Conservation (phyloP, 2,329 filamentous ascomycete genomes). For the Claviceps cyperi region DNA sequence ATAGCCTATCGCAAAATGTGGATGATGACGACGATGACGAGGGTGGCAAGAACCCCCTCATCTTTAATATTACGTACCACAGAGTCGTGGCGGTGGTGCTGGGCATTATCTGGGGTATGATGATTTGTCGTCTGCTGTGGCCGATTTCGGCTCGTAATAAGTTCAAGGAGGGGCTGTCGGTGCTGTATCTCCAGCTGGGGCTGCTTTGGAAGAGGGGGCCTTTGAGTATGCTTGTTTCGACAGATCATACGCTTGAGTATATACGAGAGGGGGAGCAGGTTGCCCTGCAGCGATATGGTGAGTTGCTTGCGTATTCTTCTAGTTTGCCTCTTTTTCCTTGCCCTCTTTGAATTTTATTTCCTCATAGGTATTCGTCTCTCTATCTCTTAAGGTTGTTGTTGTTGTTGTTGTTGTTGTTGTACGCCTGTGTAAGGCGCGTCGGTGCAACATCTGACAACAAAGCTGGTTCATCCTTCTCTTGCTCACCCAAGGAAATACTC, state of each 20-base stretch:
- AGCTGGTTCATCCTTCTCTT: too few species aligned
- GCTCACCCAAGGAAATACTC: too few species aligned
- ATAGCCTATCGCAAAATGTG: conserved; percentile 70
- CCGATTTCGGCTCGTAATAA: conserved; percentile 82
- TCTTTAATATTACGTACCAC: conserved; percentile 77
- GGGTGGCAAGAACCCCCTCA: conserved; percentile 68
- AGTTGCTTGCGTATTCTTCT: conserved; percentile 3
- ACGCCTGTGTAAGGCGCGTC: too few species aligned
- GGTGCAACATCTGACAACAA: too few species aligned
- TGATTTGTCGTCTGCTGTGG: conserved; percentile 83
- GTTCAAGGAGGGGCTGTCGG: conserved; percentile 74
- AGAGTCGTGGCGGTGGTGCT: conserved; percentile 74
- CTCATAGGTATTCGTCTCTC: not conserved
- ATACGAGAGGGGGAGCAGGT: conserved; percentile 81
- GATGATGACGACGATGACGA: conserved; percentile 78
- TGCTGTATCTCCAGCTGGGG: conserved; percentile 90
- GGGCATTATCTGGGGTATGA: conserved; percentile 82
- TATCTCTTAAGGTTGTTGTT: too few species aligned
- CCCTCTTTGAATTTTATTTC: not conserved
- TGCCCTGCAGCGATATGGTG: conserved; percentile 64
- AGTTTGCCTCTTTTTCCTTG: not conserved
- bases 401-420: too few species aligned
- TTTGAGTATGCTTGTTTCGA: conserved; percentile 55
- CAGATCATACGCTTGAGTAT: conserved; percentile 47
- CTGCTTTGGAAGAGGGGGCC: conserved; percentile 94